Evolutionary conservation across 164 flowering plant species (phyloP), one percentile per base, ranked within the genome.

Genomic region (Brasenia schreberi): DNA sequence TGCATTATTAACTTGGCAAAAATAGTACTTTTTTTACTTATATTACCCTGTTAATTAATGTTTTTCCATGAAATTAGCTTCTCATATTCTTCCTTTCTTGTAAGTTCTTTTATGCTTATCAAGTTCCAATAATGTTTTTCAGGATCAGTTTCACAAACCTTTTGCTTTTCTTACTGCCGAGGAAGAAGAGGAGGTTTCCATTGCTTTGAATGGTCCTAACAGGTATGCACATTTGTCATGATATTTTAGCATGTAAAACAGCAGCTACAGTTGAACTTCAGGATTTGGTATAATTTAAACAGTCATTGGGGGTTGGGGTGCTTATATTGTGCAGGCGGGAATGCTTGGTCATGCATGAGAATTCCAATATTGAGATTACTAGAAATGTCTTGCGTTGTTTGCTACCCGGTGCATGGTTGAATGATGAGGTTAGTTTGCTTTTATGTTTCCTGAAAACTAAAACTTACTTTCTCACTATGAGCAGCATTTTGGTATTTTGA

Each of bases 351-450:
- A 63, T 71, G 53, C 98, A 95, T 78, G 77, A 82, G 65, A 84
- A 77, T 62, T 88, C 97, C 19, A 85, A 80, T 67, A 90, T 92
- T 76, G 84, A 81, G 71, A 95, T 95, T 53, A 86, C 92, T 1
- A 93, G 96, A 68, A 80, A 86, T 69, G 62, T 65, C 5, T 63
- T 95, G 71, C 89, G 76, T 77, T 95, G 97, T 74, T 81, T 95
- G 73, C 74, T 71, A 66, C 92, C 89, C 5, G 77, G 84, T 17
- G 84, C 81, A 65, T 95, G 99, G 99, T 77, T 95, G 76, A 95
- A 92, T 78, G 99, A 95, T 77, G 98, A 95, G 91, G 99, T 95
- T 62, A 73, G 52, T 39, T 66, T 68, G n/a, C 60, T 18, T 12
- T 18, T 61, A 53, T 58, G 59, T 14, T 65, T 42, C 18, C 6